phyloP scores from a whole-genome alignment of 1,139 yeast species.

The Wickerhamomyces sp. region DNA sequence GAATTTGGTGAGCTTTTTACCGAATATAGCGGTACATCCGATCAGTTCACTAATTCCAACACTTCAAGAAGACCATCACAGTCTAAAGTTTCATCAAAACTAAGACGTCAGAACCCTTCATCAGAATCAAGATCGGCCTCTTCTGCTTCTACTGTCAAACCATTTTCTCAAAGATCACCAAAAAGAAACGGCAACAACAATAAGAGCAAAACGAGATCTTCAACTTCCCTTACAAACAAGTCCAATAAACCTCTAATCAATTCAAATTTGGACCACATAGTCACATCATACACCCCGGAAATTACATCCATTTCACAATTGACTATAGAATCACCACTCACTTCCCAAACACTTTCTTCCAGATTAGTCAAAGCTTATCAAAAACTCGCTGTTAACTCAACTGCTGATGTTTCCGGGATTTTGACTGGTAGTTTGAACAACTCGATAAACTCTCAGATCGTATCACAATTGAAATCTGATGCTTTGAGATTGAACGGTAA shows the following conservation, averaged over 20 bases:
- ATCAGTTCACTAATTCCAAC: background rate
- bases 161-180: too few relatives aligned
- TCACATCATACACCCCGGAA: conserved; percentile 14
- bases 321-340: conserved; percentile 12
- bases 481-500: conserved; percentile 19
- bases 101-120: background rate
- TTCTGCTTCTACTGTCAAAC: background rate
- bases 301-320: conserved; percentile 12
- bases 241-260: conserved; percentile 3
- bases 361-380: conserved; percentile 18
- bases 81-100: background rate
- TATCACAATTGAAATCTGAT: conserved; percentile 11
- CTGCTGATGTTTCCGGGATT: conserved; percentile 12
- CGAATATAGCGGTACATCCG: background rate
- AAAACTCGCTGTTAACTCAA: conserved; percentile 9
- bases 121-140: background rate
- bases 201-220: background rate
- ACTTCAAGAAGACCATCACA: background rate
- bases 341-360: conserved; percentile 16
- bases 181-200: background rate
- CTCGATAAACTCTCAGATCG: conserved; percentile 3
- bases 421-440: conserved; percentile 15
- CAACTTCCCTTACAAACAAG: conserved; percentile 1
- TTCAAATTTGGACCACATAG: conserved; percentile 13
- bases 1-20: background rate